Base-by-base conservation (phyloP, 78 protist genomes). In the Dictyostelium capitatum region DNA sequence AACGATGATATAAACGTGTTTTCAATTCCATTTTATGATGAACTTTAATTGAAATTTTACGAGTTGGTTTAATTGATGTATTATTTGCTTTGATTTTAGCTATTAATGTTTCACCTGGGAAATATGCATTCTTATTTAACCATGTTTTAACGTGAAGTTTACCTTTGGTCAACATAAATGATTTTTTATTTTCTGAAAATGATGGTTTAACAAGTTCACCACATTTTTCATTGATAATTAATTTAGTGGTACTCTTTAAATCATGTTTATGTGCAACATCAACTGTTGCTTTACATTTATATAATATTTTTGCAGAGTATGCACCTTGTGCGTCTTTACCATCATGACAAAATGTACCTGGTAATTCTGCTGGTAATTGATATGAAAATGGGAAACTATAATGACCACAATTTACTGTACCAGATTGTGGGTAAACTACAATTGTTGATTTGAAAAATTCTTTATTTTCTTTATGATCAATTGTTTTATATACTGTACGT, bases 291-390 rank as follows among this genome's bases (percentile, higher is more conserved):
- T 82, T 80, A 15, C 70, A 75, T 80, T 92, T 92, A 74, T 92
- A 92, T 30, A 81, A 25, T 9, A 92, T 80, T 47, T 82, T 92
- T 11, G 84, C 89, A 8, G 59, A n/a, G n/a, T 78, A 82, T n/a
- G 48, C 67, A 20, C 83, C 90, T 46, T 15, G 30, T 12, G 15
- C 72, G 43, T 79, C 82, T 20, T 92, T 80, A n/a, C 90, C 96
- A 4, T 81, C 82, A 30, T 92, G 83, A 28, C 96, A 74, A 50
- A 82, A 92, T 57, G 90, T 85, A 19, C 96, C 96, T 56, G 96
- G 96, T 41, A 92, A 57, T 20, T 64, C 78, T 30, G 83, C 50
- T 70, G 96, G 96, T 53, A 92, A 72, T 46, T 80, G 96, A 80
- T 82, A 92, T 47, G 81, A 54, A 64, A 82, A 82, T 32, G 96